These are phyloP conservation scores for Paecilomyces sp. DNA, from an alignment of 2,329 filamentous ascomycete genomes.

Conservation along the genomic window DNA sequence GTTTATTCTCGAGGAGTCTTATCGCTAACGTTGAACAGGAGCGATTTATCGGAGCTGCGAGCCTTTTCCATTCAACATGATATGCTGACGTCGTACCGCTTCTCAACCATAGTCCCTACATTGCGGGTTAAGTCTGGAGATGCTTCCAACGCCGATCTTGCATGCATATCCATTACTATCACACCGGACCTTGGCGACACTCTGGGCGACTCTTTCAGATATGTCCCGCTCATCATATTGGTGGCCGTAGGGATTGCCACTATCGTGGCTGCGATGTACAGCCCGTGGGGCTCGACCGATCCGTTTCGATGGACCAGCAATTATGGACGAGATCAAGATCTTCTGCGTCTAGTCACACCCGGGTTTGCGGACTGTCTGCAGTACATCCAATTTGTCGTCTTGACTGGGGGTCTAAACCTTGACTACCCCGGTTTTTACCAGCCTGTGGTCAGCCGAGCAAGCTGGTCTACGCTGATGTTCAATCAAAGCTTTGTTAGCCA, in stretches of 20 bases:
- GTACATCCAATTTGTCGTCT: constrained; percentile 86
- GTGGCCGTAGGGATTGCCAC: constrained; percentile 76
- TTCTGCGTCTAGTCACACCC: constrained; percentile 85
- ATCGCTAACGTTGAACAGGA: constrained; percentile 18
- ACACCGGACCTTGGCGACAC: constrained; percentile 70
- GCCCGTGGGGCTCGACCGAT: constrained; percentile 88
- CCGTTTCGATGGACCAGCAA: constrained; percentile 97
- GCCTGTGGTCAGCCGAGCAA: constrained; percentile 76
- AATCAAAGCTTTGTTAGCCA: constrained; percentile 79
- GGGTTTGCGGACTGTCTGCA: constrained; percentile 95
- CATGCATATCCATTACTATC: constrained; percentile 73
- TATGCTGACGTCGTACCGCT: constrained; percentile 76
- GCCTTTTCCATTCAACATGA: constrained; percentile 67
- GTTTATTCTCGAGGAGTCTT: constrained; percentile 1
- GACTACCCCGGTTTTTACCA: constrained; percentile 93
- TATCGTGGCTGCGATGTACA: constrained; percentile 75
- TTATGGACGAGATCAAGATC: constrained; percentile 86
- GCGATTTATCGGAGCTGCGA: constrained; percentile 50
- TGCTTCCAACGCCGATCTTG: constrained; percentile 53
- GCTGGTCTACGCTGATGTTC: constrained; percentile 89
- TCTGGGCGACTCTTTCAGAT: constrained; percentile 64
- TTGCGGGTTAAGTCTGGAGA: constrained; percentile 73
- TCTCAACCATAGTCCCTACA: constrained; percentile 70
- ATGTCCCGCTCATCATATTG: constrained; percentile 71
- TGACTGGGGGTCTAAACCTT: constrained; percentile 81